Evolutionary conservation across 2,329 filamentous ascomycete genomes (phyloP), one percentile per base, ranked within the genome.

Genomic region (Emergomyces orientalis): DNA sequence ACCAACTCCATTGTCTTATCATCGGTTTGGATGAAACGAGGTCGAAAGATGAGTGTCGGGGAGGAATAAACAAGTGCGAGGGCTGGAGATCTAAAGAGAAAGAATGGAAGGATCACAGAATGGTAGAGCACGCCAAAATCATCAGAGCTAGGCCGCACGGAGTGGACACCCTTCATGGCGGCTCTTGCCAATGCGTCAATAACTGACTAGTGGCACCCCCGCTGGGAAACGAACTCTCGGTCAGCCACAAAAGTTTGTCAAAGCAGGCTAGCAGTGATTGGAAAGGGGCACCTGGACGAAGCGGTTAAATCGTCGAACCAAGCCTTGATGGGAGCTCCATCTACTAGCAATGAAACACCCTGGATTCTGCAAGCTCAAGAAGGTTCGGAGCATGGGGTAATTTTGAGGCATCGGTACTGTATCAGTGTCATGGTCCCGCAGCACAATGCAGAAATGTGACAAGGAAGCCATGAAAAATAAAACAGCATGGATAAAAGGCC

Each of bases 121-220:
- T 2, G 17, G 39, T 25, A 17, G 37, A 58, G 54, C 25, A 58
- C 14, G 9, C 37, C 56, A 58, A 45, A 43, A 58, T 32, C 52
- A 59, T 59, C 9, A 6, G 14, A 47, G 41, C 56, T 30, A 32
- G 3, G 32, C 22, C 30, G 39, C 39, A 45, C 56, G 25, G 39
- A 45, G n/a, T 11, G 14, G 41, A 13, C 22, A 11, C 30, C 3
- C 25, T 39, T 56, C 54, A 37, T 41, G 32, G 34, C 32, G 9
- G 30, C 34, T 56, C 27, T 54, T 30, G 51, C 51, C 54, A 41
- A n/a, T 59, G 56, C 56, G 41, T 59, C 56, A 59, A 59, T 47
- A 47, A 45, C 39, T 47, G 56, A 58, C 22, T 59, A 59, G 56
- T 14, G 37, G 56, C 32, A 56, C 54, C 13, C n/a, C 39, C 27